Evolutionary conservation across 441 rosid species (phyloP).

Genomic region (Manihot esculenta): DNA sequence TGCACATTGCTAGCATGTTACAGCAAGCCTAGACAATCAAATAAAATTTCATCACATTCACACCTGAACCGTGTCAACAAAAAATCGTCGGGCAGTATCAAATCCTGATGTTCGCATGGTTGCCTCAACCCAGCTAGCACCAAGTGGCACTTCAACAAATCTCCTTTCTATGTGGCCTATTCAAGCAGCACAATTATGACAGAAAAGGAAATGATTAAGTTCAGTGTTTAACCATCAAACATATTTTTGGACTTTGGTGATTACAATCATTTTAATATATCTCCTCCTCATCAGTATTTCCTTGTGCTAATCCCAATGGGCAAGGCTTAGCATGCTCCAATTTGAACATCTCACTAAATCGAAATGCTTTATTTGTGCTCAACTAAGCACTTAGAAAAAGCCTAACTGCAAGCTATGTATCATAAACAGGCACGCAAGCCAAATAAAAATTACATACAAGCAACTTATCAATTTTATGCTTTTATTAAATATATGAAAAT

Average conservation of each 20-base stretch:
- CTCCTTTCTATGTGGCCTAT: slow-evolving; percentile 92
- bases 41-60: slow-evolving; percentile 18
- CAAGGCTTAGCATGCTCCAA: background rate
- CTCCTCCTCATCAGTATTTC: background rate
- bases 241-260: background rate
- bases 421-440: background rate
- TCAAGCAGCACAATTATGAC: slow-evolving; percentile 24
- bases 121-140: slow-evolving; percentile 98
- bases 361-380: background rate
- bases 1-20: slow-evolving; percentile 46
- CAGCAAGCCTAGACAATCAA: slow-evolving; percentile 25
- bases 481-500: slow-evolving; percentile 7
- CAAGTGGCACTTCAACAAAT: slow-evolving; percentile 80
- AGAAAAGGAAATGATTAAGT: slow-evolving; percentile 17
- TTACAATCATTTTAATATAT: background rate
- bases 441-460: background rate
- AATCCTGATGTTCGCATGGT: slow-evolving; percentile 81
- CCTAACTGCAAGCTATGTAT: background rate
- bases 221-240: background rate
- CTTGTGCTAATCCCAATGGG: background rate
- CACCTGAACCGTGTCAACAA: slow-evolving; percentile 92
- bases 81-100: slow-evolving; percentile 84
- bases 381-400: background rate
- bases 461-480: background rate
- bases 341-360: background rate